Base-by-base conservation (phyloP, 352 stramenopile genomes). In the Phytophthora brassicae region DNA sequence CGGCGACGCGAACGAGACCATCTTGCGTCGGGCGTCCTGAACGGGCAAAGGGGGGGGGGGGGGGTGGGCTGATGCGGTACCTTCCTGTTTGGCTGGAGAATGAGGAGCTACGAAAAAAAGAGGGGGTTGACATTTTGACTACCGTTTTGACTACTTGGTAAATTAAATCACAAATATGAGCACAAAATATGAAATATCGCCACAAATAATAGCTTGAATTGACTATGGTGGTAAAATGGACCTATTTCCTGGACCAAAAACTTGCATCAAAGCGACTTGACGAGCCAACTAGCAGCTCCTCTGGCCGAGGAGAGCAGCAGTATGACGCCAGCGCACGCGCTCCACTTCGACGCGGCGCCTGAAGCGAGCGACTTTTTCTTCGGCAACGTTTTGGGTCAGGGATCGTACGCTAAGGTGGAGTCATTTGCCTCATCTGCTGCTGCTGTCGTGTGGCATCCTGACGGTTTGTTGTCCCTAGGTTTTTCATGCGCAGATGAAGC, bases 1-100 rank as follows among this genome's bases (percentile, higher is more conserved):
- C 60, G 90, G 90, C 70, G 89, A 96, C 64, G 89, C 88, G 69
- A 97, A 97, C 66, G 87, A 94, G 67, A 94, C 84, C 87, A 96
- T 94, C 45, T 36, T 56, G 20, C 12, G 19, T 20, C 14, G 14
- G 16, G 19, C 16, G 47, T 44, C 44, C 38, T 44, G 35, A 19
- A n/a, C 11, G 42, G 31, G n/a, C 12, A 23, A 41, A 16, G 42
- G 61, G 20, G 43, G 45, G 45, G n/a, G n/a, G n/a, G n/a, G n/a
- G n/a, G n/a, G n/a, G n/a, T n/a, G n/a, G n/a, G n/a, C n/a, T n/a
- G 41, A 16, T 46, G 23, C 44, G 42, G 50, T 49, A 72, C 66
- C 53, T 66, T 74, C 52, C 46, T 43, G 56, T 66, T 66, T 70
- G 60, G 19, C 45, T 64, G 39, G 53, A 23, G 17, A 8, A 31